Evolutionary conservation across 371 early-diverging fungal species (phyloP), one percentile per base, ranked within the genome.

Genomic region (Dinochytrium kinnereticum): DNA sequence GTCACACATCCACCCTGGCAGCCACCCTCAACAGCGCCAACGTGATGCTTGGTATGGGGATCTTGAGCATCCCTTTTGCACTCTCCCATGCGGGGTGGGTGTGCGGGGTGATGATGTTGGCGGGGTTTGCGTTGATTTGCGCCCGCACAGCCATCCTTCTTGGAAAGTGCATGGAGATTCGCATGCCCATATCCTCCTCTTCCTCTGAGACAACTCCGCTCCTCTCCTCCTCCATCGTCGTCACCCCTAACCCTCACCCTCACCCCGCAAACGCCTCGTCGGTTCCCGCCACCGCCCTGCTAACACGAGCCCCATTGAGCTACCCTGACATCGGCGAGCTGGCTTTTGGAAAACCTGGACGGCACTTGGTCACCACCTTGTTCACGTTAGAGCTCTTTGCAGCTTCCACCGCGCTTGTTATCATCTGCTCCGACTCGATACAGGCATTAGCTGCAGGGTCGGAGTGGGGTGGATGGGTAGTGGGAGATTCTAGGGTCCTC

Each of bases 271-370:
- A 34, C 61, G 19, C 51, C 5, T 34, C 59, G 0, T 19, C 72
- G 15, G 55, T 31, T 15, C 72, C 40, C 1, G 51, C 36, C 68
- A 30, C 53, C 72, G 69, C 13, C 61, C 7, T 34, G 39, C 72
- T 19, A 15, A 3, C 30, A 44, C 7, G 53, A 40, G 64, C 61
- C 7, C 68, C 74, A 2, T 44, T 57, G 31, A 88, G 86, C 17
- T 91, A 90, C 79, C 88, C 90, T 34, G 93, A 93, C 73, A 82
- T 91, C 74, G 92, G 89, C 30, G 86, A 88, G 24, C 72, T 81
- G 19, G 90, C 93, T 1, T 93, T 89, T 84, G 93, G 93, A 21
- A 73, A 80, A n/a, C 71, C 75, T 33, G 91, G 89, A 2, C 81
- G 90, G 40, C 72, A 37, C 19, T 75, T 82, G 17, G 76, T 86